phyloP scores from a whole-genome alignment of 148 eudicot species.

The Dysphania ambrosioides region DNA sequence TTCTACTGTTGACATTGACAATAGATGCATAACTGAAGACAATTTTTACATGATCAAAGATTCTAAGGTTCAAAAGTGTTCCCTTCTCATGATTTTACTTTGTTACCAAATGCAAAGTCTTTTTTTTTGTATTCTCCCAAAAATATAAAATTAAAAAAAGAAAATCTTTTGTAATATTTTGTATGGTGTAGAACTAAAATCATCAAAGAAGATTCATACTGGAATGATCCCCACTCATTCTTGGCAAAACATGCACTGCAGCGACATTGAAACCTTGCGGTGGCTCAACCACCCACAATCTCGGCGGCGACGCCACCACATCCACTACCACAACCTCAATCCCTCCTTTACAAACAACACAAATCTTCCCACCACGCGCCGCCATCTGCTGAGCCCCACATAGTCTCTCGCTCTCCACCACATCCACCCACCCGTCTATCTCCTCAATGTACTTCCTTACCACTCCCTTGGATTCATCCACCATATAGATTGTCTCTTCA shows the following conservation, averaged over 20 bases:
- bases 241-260: conserved; percentile 63
- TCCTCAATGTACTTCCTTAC: conserved; percentile 44
- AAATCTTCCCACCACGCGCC: conserved; percentile 59
- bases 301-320: conserved; percentile 39
- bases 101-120: background rate
- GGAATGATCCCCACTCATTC: conserved; percentile 14
- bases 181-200: background rate
- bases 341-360: conserved; percentile 46
- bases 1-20: background rate
- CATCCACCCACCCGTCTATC: conserved; percentile 49
- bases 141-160: background rate
- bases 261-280: conserved; percentile 43
- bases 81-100: background rate
- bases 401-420: conserved; percentile 35
- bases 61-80: too few species aligned
- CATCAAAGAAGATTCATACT: background rate
- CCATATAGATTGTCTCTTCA: conserved; percentile 50
- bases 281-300: conserved; percentile 47
- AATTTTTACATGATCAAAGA: background rate
- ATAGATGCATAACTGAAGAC: background rate
- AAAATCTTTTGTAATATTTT: background rate
- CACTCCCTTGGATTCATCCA: conserved; percentile 56
- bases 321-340: conserved; percentile 54
- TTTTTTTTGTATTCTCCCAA: background rate
- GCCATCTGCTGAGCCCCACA: conserved; percentile 57